Evolutionary conservation across 2,329 filamentous ascomycete genomes (phyloP), one percentile per base, ranked within the genome.

Genomic region (Sporothrix euskadiensis): DNA sequence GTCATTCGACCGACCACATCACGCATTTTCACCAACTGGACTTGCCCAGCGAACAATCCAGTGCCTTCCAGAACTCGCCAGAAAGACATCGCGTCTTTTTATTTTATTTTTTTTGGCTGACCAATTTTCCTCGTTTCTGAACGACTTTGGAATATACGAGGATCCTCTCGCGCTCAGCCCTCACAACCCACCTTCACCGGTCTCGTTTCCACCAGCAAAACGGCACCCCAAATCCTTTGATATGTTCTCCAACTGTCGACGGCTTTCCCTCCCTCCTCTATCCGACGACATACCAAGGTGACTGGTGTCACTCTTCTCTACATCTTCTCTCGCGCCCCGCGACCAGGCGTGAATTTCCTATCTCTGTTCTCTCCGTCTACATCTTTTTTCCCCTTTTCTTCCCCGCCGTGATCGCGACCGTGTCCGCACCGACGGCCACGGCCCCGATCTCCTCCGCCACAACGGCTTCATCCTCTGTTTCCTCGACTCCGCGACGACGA

Each of bases 211-310:
- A 35, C 32, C 57, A 14, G 82, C 82, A 80, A 81, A 78, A 81
- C 81, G 80, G 79, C 77, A 78, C 79, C 78, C 81, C 78, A 41
- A 22, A 73, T 65, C 72, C 66, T 74, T 82, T 84, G 83, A 84
- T 83, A 89, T 89, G 87, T 89, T 86, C 81, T 84, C 84, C 82
- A 83, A 83, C 85, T 83, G 83, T 85, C 85, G 82, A 85, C 83
- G 83, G 79, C 83, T 82, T 81, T 84, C 83, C 81, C 86, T 84
- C 82, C 85, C 84, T 85, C 85, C 84, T 84, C 85, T 85, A 80
- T 85, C 85, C 86, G 85, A 88, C 83, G 84, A 86, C 84, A 88
- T 87, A 87, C 85, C 86, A 84, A 87, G 87, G 87, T 88, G 87
- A 88, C 86, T 81, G 83, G 83, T 81, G 80, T 84, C 82, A 81